Evolutionary conservation across 257 asterid genomes (phyloP), one percentile per base, ranked within the genome.

Genomic region (Salvia hispanica): DNA sequence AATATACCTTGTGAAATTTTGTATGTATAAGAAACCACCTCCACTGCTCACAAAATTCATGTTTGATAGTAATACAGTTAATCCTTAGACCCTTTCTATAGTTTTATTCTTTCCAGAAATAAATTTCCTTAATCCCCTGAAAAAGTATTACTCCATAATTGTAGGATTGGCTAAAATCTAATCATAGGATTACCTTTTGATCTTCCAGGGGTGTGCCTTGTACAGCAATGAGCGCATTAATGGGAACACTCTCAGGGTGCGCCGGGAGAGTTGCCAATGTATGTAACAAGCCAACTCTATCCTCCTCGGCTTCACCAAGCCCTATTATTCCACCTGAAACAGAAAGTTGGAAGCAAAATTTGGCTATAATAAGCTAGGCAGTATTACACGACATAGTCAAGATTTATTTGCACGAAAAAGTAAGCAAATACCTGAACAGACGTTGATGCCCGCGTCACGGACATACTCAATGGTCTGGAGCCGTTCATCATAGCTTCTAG

Each of bases 211-310:
- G 81, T 18, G 81, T 77, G 66, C 81, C 81, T 63, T 64, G 54
- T 10, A 77, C 81, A 50, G 78, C 78, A 40, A 77, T 21, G 8
- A 77, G 81, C 33, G 81, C 75, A 73, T 77, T 77, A 63, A 77
- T 63, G 40, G 99, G 99, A 73, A 94, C 99, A 76, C 99, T 94
- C 89, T 94, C 99, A 28, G 99, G 99, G 76, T 94, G 99, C 56
- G 95, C 10, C 11, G 97, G 99, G 33, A 94, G 95, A 50, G 99
- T 94, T 81, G 82, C 84, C 73, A 80, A 70, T 70, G 82, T 76
- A 58, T 80, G 84, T 50, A 80, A 74, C 42, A 80, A 71, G 11
- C 84, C 79, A 51, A 80, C 84, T 77, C 84, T 70, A 66, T 80
- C 84, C 64, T 76, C 84, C 57, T 80, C 84, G 39, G 84, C 84